These are phyloP conservation scores for Hyaloscypha finlandica DNA, from an alignment of 495 filamentous ascomycete species.

Conservation along the genomic window DNA sequence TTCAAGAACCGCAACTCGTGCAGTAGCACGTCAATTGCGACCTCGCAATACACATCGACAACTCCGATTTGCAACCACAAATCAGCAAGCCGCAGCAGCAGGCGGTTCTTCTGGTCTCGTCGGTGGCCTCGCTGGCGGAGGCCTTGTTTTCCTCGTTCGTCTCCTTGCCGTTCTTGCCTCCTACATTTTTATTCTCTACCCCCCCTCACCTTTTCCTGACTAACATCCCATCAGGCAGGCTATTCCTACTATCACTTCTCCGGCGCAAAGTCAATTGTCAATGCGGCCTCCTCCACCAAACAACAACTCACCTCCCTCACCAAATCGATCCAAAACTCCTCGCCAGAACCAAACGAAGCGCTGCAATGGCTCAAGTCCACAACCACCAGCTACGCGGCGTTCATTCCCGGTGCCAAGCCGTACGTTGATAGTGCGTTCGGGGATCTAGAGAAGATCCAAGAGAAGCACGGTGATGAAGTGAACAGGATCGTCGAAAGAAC, in stretches of 20 bases:
- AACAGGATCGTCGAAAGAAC: constrained; percentile 60
- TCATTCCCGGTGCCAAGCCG: constrained; percentile 63
- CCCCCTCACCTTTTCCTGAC: neutral
- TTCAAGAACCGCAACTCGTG: constrained; percentile 20
- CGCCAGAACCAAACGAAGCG: constrained; percentile 61
- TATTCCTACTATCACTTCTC: constrained; percentile 62
- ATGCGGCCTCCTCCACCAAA: constrained; percentile 51
- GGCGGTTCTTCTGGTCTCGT: constrained; percentile 26
- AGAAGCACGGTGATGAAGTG: constrained; percentile 62
- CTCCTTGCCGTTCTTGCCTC: neutral
- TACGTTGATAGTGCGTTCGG: constrained; percentile 64
- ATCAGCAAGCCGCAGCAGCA: constrained; percentile 6
- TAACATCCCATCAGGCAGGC: constrained; percentile 8
- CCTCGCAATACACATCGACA: neutral
- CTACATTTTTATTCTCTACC: neutral
- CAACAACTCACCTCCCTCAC: constrained; percentile 47
- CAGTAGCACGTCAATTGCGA: neutral
- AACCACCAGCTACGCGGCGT: constrained; percentile 60
- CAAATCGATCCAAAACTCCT: constrained; percentile 44
- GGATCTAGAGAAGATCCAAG: constrained; percentile 59
- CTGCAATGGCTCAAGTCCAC: constrained; percentile 57
- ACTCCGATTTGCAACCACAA: constrained; percentile 11
- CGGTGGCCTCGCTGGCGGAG: constrained; percentile 29
- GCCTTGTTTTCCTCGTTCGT: constrained; percentile 27
- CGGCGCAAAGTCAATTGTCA: constrained; percentile 53